Evolutionary conservation across 805 yeast genomes (phyloP), one percentile per base, ranked within the genome.

Genomic region (Pichia occidentalis): DNA sequence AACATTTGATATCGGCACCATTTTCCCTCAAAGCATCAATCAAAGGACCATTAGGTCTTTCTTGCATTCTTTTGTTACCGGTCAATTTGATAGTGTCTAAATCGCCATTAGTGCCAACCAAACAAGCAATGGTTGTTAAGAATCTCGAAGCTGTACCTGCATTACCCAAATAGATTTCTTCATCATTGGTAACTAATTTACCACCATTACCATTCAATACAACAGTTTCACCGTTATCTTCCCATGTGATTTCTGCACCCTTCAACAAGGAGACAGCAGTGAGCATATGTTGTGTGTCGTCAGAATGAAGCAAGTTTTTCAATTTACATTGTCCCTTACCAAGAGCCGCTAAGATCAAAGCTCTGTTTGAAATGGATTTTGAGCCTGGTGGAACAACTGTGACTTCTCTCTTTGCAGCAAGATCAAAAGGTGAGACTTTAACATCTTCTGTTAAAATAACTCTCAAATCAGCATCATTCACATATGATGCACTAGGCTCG

Each of bases 141-240:
- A 92, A 92, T 53, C 98, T 74, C 5, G 97, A 85, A 4, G 98
- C 97, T 30, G 98, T 92, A 48, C 98, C 98, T 1, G 98, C 97
- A 56, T 92, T 92, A 41, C 98, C 98, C 45, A 92, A 70, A 61
- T 86, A 92, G 40, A 92, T 67, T 45, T 78, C 82, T 36, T 78
- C 75, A 13, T 65, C 62, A 34, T 80, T 72, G 4, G 94, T 80
- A 22, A 66, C 52, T 45, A 85, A 60, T 22, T 76, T 64, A 40
- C 97, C 97, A 43, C 92, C 92, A 46, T 88, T 88, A 37, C 90
- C 88, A 35, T 77, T 75, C 22, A 90, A 75, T 32, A 90, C 79
- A 24, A 85, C 76, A 24, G 95, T 88, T 55, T 84, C 90, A 43
- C 97, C 97, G 53, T 83, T 80, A 49, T 86, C 90, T 56, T 85